A percentile compares a stretch with the other conserved stretches of the same genome.
Conservation (phyloP, 2,329 filamentous ascomycete genomes). For the Coniochaeta hoffmannii region DNA sequence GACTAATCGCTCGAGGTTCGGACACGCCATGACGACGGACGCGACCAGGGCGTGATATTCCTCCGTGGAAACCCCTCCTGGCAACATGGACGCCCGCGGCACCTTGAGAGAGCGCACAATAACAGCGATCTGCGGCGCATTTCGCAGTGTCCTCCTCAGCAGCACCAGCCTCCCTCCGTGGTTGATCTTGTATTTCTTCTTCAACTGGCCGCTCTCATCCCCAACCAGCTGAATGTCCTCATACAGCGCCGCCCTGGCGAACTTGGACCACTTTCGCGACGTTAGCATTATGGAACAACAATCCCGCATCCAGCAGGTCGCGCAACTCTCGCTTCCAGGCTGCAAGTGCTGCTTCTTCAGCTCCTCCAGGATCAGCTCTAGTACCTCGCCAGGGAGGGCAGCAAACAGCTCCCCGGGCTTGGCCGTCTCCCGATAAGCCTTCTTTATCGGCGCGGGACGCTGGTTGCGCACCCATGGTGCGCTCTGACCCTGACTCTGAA, state of each 20-base stretch:
- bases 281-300: conserved; percentile 41
- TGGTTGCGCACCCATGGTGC: conserved; percentile 15
- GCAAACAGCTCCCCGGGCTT: conserved; percentile 45
- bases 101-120: conserved; percentile 52
- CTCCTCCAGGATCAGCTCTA: conserved; percentile 47
- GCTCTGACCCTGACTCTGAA: conserved; percentile 6
- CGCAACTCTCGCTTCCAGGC: conserved; percentile 42
- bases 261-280: conserved; percentile 44
- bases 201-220: conserved; percentile 44
- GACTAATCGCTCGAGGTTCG: conserved; percentile 52
- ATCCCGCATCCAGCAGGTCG: conserved; percentile 60
- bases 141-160: conserved; percentile 49
- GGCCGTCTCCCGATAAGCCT: conserved; percentile 24
- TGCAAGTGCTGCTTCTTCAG: conserved; percentile 45
- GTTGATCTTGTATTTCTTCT: conserved; percentile 48
- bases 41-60: conserved; percentile 52
- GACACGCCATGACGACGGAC: conserved; percentile 56
- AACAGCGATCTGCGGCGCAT: conserved; percentile 42
- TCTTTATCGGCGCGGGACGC: conserved; percentile 27
- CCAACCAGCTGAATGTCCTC: conserved; percentile 52
- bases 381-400: conserved; percentile 50
- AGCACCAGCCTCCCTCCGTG: conserved; percentile 47
- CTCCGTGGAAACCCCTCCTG: conserved; percentile 30
- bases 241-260: conserved; percentile 46
- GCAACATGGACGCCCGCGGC: conserved; percentile 31